Evolutionary conservation across 179 eudicot genomes (phyloP), one percentile per base, ranked within the genome.

Genomic region (Spergularia azorica): DNA sequence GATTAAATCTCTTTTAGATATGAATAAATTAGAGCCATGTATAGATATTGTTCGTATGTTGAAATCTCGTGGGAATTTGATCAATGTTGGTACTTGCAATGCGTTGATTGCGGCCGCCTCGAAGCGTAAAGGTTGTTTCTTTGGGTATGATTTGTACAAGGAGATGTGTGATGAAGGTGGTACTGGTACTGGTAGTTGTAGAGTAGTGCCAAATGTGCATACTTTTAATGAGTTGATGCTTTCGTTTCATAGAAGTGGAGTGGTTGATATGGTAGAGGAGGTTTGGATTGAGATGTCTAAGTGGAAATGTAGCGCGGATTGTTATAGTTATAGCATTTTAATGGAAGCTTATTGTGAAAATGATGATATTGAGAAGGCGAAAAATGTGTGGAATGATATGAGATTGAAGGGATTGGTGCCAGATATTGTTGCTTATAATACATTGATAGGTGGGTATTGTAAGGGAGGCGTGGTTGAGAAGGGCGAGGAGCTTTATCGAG

Each of bases 401-500:
- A 77, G 55, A 21, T 63, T n/a, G 10, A 84, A 90, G 80, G 89
- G 84, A 6, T 54, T 93, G 79, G 70, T 73, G 61, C 85, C 72
- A 15, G 95, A 89, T 86, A 72, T 78, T 41, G 89, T 85, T 78
- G 85, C 88, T 52, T 95, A 90, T 73, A 90, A 93, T 76, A 88
- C 90, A 16, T 77, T 93, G 76, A 89, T 95, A 80, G 97, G 88
- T 61, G 97, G 95, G 65, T 93, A 89, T 85, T 95, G 97, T 87
- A 67, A 77, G 56, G 58, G 58, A 48, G 94, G 97, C 18, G 84
- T 86, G 75, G 75, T 91, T 71, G 81, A 62, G n/a, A 86, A 75
- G 71, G 99, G 88, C 0, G 97, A 95, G 80, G 94, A 88, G 80
- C 64, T 90, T 13, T 88, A 87, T 32, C 80, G 80, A 55, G 89